These are phyloP conservation scores for Sporopachydermia lactativora DNA, from an alignment of 805 yeast genomes.

Conservation along the genomic window DNA sequence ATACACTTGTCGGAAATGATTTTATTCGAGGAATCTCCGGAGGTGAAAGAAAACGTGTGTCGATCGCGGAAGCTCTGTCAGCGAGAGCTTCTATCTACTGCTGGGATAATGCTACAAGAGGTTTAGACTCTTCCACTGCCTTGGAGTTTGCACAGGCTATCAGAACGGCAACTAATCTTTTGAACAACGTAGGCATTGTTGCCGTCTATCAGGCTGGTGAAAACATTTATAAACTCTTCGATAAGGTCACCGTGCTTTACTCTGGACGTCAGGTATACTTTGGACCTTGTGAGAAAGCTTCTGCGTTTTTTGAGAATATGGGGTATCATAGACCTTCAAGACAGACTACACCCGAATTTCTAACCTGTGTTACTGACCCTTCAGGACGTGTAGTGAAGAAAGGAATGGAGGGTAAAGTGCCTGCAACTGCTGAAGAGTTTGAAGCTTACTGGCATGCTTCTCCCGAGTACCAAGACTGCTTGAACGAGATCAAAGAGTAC, in stretches of 20 bases:
- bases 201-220: conserved; percentile 63
- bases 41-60: conserved; percentile 77
- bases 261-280: conserved; percentile 49
- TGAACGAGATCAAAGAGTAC: conserved; percentile 31
- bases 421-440: conserved; percentile 50
- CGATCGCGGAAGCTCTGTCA: conserved; percentile 65
- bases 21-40: conserved; percentile 65
- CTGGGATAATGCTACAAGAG: conserved; percentile 80
- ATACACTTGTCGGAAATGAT: conserved; percentile 49
- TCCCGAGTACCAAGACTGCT: conserved; percentile 26
- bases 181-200: conserved; percentile 42
- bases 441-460: conserved; percentile 43
- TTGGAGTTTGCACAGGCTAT: conserved; percentile 57
- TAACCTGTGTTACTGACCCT: conserved; percentile 59
- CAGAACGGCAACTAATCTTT: conserved; percentile 42
- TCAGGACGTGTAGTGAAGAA: conserved; percentile 34
- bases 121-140: conserved; percentile 76
- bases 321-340: conserved; percentile 52
- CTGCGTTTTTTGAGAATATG: conserved; percentile 44
- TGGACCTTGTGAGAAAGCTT: conserved; percentile 44
- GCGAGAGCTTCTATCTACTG: conserved; percentile 50
- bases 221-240: conserved; percentile 48
- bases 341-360: conserved; percentile 58
- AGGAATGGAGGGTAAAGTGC: conserved; percentile 40
- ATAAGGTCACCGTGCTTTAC: conserved; percentile 46